Evolutionary conservation across 2,329 filamentous ascomycete species (phyloP).

Genomic region (Arthrinium phaeospermum): DNA sequence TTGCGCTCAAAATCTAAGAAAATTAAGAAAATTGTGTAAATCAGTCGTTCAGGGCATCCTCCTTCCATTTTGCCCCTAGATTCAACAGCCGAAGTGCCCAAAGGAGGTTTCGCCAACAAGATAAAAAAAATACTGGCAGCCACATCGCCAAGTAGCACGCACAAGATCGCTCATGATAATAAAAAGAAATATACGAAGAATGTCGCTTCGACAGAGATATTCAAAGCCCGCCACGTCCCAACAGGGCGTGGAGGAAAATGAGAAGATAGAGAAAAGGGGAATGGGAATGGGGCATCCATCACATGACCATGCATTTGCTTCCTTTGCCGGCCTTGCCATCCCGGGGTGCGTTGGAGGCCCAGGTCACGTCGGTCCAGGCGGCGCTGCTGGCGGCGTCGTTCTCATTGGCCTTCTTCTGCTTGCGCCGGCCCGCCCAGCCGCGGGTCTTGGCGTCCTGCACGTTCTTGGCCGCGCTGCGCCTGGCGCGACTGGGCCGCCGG

Average conservation of each 20-base stretch:
- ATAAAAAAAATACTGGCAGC: background rate
- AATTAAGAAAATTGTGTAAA: background rate
- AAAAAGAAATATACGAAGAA: background rate
- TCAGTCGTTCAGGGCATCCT: background rate
- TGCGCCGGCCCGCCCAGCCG: slow-evolving; percentile 56
- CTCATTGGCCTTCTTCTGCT: slow-evolving; percentile 45
- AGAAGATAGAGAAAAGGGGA: background rate
- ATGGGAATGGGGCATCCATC: background rate
- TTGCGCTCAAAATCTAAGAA: background rate
- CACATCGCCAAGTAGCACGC: background rate
- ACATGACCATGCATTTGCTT: slow-evolving; percentile 60
- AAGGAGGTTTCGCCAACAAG: background rate
- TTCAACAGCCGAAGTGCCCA: background rate
- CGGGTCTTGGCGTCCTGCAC: slow-evolving; percentile 64
- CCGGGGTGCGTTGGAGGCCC: slow-evolving; percentile 29
- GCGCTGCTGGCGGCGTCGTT: slow-evolving; percentile 50
- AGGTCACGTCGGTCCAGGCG: slow-evolving; percentile 60
- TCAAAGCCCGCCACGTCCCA: background rate
- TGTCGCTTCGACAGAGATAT: background rate
- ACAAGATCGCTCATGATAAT: background rate
- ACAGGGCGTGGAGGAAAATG: background rate
- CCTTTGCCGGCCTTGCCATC: slow-evolving; percentile 42
- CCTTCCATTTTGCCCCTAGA: background rate
- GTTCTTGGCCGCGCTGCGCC: slow-evolving; percentile 66
- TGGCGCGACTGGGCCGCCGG: slow-evolving; percentile 60